Evolutionary conservation across 164 flowering plant genomes (phyloP), one percentile per base, ranked within the genome.

Genomic region (Malania oleifera): DNA sequence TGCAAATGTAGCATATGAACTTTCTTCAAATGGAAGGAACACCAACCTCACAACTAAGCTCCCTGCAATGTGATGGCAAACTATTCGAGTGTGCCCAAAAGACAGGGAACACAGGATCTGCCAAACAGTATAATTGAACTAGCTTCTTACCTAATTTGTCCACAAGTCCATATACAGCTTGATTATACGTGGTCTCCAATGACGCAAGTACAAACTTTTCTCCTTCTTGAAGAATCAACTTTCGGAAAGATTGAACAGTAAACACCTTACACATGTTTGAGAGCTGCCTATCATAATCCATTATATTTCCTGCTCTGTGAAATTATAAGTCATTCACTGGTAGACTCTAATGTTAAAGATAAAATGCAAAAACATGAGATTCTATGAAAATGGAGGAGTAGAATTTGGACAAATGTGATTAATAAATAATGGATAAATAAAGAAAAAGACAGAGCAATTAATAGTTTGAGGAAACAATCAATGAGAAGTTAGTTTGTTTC

Each of bases 11-110:
- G 95, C 71, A 70, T 79, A 93, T 23, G 96, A 84, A 72, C 96
- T 90, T 84, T 90, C 97, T 80, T 93, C 96, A 61, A 90, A 85
- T n/a, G 99, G 99, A 55, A 87, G 86, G 65, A 93, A 90, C 62
- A 93, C 81, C 81, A 90, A 55, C 66, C 97, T 83, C 70, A 90
- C 99, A 52, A 88, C 96, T 65, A 93, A 81, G 79, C 97, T 93
- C 52, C 99, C 97, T 90, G 82, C 66, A 64, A 70, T 31, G 31
- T 26, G 19, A 27, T 22, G 27, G 14, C 2, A 52, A 49, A 23
- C 2, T 49, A 15, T 25, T 23, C 27, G 23, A n/a, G 15, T 12
- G 22, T 46, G 26, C 50, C 18, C 4, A 43, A 10, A n/a, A 10
- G 7, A 43, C 22, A 43, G 18, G 12, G 5, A 43, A 4, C 2